Evolutionary conservation across 345 rosid genomes (phyloP).

Genomic region (Litchi chinensis): DNA sequence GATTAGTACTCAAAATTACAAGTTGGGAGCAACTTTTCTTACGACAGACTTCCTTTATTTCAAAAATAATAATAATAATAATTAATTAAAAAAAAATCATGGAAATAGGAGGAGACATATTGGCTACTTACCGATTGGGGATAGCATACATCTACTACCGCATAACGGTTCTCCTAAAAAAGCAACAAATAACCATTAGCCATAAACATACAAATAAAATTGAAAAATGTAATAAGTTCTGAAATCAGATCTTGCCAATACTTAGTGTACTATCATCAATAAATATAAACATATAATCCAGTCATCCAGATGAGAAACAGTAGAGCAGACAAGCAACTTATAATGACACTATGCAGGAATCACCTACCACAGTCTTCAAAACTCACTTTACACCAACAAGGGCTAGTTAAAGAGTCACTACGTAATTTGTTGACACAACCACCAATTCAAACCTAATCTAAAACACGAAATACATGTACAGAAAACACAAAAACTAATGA

Average conservation of each 20-base stretch:
- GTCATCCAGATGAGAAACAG: background rate
- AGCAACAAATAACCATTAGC: slow-evolving; percentile 12
- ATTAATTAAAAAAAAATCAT: background rate
- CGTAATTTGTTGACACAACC: background rate
- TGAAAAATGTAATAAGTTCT: background rate
- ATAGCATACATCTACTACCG: slow-evolving; percentile 80
- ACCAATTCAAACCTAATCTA: background rate
- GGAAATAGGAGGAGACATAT: background rate
- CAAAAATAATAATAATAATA: too few relatives aligned
- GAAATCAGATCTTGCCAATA: background rate
- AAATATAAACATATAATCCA: background rate
- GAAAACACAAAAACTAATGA: background rate
- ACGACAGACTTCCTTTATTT: background rate
- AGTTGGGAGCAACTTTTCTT: background rate
- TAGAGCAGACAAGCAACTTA: background rate
- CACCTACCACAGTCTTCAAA: background rate
- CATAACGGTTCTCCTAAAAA: slow-evolving; percentile 91
- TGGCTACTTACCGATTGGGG: slow-evolving; percentile 68
- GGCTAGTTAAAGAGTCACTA: background rate
- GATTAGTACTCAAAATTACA: slow-evolving; percentile 17
- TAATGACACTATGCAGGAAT: background rate
- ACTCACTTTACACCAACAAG: background rate
- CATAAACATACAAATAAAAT: background rate
- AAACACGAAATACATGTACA: background rate
- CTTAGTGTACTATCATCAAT: background rate